phyloP scores from a whole-genome alignment of 2,329 filamentous ascomycete genomes.

The Ceratocystis cubensis region DNA sequence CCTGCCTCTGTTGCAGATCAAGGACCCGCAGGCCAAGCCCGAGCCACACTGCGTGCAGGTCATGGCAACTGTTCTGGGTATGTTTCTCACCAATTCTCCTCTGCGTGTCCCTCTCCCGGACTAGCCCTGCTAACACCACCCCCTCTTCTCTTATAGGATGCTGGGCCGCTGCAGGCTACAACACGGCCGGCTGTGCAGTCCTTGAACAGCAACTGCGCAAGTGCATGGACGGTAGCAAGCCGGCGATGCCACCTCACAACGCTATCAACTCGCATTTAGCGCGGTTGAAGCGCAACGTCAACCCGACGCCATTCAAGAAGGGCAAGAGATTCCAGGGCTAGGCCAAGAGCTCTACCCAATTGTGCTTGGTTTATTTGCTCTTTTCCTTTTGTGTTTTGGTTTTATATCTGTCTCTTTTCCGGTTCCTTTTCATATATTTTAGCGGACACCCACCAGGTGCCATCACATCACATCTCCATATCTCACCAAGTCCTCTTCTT shows the following conservation, averaged over 20 bases:
- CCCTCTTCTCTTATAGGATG: constrained; percentile 43
- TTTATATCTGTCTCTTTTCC: not conserved
- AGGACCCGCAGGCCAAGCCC: constrained; percentile 37
- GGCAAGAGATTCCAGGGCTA: constrained; percentile 28
- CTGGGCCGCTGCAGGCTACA: constrained; percentile 70
- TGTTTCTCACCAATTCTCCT: not conserved
- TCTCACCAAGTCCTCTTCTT: not conserved
- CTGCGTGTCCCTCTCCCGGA: not conserved
- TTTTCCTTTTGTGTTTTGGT: constrained; percentile 1
- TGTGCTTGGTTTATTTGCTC: not conserved
- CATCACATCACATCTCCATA: not conserved
- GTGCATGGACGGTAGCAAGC: constrained; percentile 68
- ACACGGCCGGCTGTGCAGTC: constrained; percentile 43
- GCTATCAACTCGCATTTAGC: constrained; percentile 89
- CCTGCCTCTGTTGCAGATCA: constrained; percentile 42
- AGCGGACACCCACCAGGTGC: not conserved
- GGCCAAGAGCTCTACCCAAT: not conserved
- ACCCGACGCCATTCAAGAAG: constrained; percentile 26
- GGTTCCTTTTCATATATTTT: not conserved
- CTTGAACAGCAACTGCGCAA: constrained; percentile 48
- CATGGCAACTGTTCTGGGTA: constrained; percentile 48
- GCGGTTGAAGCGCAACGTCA: constrained; percentile 63
- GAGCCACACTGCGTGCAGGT: constrained; percentile 43
- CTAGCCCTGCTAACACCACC: not conserved
- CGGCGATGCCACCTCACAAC: constrained; percentile 35